These are phyloP conservation scores for Epichloe sylvatica DNA, from an alignment of 2,329 filamentous ascomycete genomes.

Conservation along the genomic window DNA sequence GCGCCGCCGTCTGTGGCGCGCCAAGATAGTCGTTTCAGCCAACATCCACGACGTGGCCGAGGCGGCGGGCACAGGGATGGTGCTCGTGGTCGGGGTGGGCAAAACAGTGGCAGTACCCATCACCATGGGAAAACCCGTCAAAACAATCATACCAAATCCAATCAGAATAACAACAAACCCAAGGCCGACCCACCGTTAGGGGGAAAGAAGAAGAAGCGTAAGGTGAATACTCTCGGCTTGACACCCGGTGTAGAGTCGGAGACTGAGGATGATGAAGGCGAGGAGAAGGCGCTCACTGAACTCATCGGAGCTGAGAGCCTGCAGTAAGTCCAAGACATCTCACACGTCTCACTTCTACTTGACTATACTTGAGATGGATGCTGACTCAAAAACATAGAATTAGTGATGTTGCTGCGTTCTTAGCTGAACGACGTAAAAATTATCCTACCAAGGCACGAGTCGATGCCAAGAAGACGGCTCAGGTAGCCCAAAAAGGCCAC, in stretches of 20 bases:
- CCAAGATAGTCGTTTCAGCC: constrained; percentile 21
- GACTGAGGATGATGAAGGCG: constrained; percentile 52
- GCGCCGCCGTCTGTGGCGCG: constrained; percentile 21
- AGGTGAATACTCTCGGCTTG: constrained; percentile 57
- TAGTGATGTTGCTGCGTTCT: constrained; percentile 64
- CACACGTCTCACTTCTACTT: neutral
- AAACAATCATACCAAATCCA: constrained; percentile 18
- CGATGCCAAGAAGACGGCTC: constrained; percentile 44
- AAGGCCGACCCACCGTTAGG: constrained; percentile 30
- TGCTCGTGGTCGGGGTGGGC: constrained; percentile 28
- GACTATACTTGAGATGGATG: neutral
- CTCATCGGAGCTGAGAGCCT: constrained; percentile 41
- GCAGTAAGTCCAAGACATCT: constrained; percentile 28
- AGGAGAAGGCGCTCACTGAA: constrained; percentile 52
- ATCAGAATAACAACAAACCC: constrained; percentile 10
- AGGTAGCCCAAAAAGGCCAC: constrained; percentile 31
- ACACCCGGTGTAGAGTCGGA: constrained; percentile 52
- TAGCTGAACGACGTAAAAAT: constrained; percentile 63
- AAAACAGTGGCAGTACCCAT: constrained; percentile 9
- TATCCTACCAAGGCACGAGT: constrained; percentile 67
- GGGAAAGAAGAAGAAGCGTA: constrained; percentile 57
- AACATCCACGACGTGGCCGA: constrained; percentile 22
- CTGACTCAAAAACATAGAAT: constrained; percentile 24
- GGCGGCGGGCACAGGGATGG: constrained; percentile 22
- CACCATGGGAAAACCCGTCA: constrained; percentile 30